Evolutionary conservation across 345 rosid species (phyloP), one percentile per base, ranked within the genome.

Genomic region (Ceriops zippeliana): DNA sequence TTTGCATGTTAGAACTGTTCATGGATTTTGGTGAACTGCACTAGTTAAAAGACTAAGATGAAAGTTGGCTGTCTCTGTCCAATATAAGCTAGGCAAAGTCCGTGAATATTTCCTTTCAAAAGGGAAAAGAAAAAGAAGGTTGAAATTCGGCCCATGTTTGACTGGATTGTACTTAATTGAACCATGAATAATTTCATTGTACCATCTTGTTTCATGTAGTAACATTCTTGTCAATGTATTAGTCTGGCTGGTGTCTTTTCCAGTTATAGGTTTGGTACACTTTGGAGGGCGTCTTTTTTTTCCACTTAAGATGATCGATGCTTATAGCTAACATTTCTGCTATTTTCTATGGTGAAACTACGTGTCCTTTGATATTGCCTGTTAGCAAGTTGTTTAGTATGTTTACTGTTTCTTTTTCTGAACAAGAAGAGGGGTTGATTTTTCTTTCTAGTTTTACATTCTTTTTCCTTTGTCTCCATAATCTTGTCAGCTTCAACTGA

Each of bases 161-260:
- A 11, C 16, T 26, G 62, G 31, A 58, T 20, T 58, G 59, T 28
- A 22, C 61, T 53, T 31, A 31, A 22, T 19, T 72, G n/a, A 32
- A 5, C 32, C 27, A 20, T 35, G 19, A 31, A 27, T 27, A 21
- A 56, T 42, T 52, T 52, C 20, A 26, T 26, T 26, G 60, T 26
- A 19, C 52, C 20, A 11, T 35, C 38, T 35, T 52, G 30, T 26
- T 37, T 35, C 24, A 67, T 67, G 10, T 58, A 26, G 63, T 30
- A 26, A 70, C 53, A 46, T 53, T 70, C 26, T 22, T 53, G 61
- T 61, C 1, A 47, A 24, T 70, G 24, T 34, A 21, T 61, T 6
- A 26, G 19, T 53, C 10, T 34, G 2, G 1, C 32, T 52, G 54
- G 32, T 24, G 61, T 52, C 28, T 13, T 24, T 49, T 31, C 24